phyloP scores from a whole-genome alignment of 345 rosid genomes.

The Hirschfeldia incana region DNA sequence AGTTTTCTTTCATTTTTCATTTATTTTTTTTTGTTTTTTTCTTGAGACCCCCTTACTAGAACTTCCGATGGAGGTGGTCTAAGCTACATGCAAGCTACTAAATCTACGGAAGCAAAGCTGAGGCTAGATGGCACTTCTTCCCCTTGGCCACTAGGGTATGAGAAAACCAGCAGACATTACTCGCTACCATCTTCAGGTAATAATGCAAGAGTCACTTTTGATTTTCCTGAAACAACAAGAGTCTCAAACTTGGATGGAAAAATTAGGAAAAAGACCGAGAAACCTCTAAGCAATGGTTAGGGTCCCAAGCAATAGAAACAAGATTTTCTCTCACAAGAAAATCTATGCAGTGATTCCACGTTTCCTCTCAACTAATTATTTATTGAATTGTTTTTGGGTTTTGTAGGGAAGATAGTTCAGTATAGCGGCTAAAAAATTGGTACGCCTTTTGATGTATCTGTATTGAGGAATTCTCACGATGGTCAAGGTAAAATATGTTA shows the following conservation, averaged over 20 bases:
- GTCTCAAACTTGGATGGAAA: constrained; percentile 53
- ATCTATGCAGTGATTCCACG: neutral
- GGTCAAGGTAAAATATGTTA: neutral
- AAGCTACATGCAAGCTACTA: constrained; percentile 79
- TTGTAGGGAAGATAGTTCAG: constrained; percentile 57
- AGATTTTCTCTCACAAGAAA: neutral
- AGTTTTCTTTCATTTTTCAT: too few relatives aligned
- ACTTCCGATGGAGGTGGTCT: too few relatives aligned
- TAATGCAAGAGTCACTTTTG: constrained; percentile 58
- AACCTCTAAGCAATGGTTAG: constrained; percentile 61
- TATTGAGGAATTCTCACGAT: too few relatives aligned
- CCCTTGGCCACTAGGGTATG: constrained; percentile 52
- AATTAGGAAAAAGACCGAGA: constrained; percentile 56
- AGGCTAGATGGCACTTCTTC: constrained; percentile 74
- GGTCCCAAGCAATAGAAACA: constrained; percentile 2
- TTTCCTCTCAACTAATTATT: constrained; percentile 8
- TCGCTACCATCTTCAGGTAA: constrained; percentile 72
- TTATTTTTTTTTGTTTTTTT: too few relatives aligned
- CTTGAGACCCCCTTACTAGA: too few relatives aligned
- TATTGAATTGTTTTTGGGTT: constrained; percentile 16
- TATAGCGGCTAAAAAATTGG: constrained; percentile 39
- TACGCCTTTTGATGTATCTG: too few relatives aligned
- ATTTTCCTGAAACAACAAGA: constrained; percentile 75
- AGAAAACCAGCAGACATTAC: constrained; percentile 65
- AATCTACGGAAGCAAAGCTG: constrained; percentile 81